Conservation (phyloP, 2,329 filamentous ascomycete species). For the Aaosphaeria arxii region DNA sequence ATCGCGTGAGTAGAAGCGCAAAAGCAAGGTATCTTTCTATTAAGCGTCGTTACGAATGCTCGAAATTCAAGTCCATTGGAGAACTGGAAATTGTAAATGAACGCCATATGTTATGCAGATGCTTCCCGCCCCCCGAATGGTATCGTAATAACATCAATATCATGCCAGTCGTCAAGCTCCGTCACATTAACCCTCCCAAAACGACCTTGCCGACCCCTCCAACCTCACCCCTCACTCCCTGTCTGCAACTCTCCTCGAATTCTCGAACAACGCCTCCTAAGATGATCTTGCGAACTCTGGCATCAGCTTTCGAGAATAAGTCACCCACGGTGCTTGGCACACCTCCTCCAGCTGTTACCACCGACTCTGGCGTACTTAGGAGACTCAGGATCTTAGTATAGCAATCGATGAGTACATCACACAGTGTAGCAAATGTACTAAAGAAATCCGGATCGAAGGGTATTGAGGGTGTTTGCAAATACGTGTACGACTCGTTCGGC, state of each 20-base stretch:
- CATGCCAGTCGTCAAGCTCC: background rate
- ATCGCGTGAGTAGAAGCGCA: too few species aligned
- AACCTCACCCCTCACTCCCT: conserved; percentile 75
- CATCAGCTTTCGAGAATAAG: conserved; percentile 85
- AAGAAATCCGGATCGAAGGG: conserved; percentile 98
- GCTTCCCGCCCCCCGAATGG: too few species aligned
- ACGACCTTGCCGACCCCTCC: conserved; percentile 86
- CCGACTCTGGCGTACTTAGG: conserved; percentile 64
- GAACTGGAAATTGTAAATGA: too few species aligned
- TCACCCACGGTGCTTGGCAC: conserved; percentile 60
- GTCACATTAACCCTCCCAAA: conserved; percentile 74
- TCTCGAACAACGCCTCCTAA: conserved; percentile 84
- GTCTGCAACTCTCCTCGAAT: conserved; percentile 83
- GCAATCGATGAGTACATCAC: conserved; percentile 90
- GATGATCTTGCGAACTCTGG: conserved; percentile 81
- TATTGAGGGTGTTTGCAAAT: conserved; percentile 84
- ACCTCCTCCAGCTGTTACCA: conserved; percentile 20
- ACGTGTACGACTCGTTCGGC: conserved; percentile 79
- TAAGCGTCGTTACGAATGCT: too few species aligned
- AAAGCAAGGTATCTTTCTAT: too few species aligned
- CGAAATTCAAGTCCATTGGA: too few species aligned
- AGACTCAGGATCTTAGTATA: conserved; percentile 77
- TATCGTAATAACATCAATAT: too few species aligned
- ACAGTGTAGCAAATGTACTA: conserved; percentile 92
- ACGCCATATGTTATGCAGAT: too few species aligned